Base-by-base conservation (phyloP, 2,329 filamentous ascomycete species). In the Cylindrodendrum hubeiense region DNA sequence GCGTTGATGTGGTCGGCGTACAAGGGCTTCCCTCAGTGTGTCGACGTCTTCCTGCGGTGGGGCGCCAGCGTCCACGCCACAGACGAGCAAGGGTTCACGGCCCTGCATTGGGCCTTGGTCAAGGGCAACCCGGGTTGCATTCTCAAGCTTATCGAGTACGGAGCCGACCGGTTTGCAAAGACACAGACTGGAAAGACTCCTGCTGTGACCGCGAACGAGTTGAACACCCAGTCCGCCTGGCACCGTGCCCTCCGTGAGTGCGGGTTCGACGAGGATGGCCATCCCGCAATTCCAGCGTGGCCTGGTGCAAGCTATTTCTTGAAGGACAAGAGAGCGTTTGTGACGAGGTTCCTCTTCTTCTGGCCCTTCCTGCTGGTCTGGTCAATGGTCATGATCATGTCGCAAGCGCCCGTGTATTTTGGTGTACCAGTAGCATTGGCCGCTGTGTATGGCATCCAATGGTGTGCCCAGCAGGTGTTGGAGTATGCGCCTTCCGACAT, bases 1-100 rank as follows among this genome's bases (percentile, higher is more conserved):
- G 92, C 91, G 66, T 86, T 99, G 66, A 99, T 99, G 96, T 99
- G 96, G 96, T 94, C 96, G 19, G 95, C 95, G 17, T 99, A 99
- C 84, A 99, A 99, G 81, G 96, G 97, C 37, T 98, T 91, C 77
- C 93, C 95, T 0, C 90, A 92, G 50, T 97, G 94, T 73, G 95
- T 98, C 51, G 96, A 98, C 77, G 80, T 98, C 46, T 95, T 97
- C 70, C 82, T 99, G 64, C 90, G 94, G 72, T 99, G 96, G 94
- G 97, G 96, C 57, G 96, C 96, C 39, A 96, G 94, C 77, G 94
- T 98, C 9, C 94, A 97, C 79, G 91, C 93, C 34, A 90, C 87
- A 30, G 96, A 99, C 75, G 94, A 98, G 77, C 92, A 95, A 72
- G 95, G 95, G 28, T 96, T 98, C 78, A 97, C 95, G 0, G 94